These are phyloP conservation scores for Rhodotorula sp. DNA, from an alignment of 1,284 basidiomycete species.

Conservation along the genomic window DNA sequence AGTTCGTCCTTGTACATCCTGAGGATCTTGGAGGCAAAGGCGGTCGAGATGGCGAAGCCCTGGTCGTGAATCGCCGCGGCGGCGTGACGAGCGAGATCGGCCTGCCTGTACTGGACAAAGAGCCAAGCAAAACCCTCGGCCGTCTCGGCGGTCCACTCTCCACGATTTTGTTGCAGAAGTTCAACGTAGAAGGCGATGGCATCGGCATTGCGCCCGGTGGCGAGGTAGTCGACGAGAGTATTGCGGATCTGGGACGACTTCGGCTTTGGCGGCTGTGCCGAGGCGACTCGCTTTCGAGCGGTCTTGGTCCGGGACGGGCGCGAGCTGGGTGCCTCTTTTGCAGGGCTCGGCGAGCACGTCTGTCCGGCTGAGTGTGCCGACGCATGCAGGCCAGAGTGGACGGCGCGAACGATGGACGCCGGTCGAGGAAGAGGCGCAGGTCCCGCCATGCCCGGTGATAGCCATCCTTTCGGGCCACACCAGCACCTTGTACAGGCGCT, in stretches of 20 bases:
- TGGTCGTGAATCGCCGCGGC: constrained; percentile 4
- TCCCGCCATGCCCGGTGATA: too few relatives aligned
- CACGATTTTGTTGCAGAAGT: background rate
- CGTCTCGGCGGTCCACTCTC: background rate
- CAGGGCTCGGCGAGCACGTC: too few relatives aligned
- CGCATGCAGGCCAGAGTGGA: too few relatives aligned
- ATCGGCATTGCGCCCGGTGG: background rate
- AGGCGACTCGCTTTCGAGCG: background rate
- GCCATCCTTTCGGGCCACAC: background rate
- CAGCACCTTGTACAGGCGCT: background rate
- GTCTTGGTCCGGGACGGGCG: background rate
- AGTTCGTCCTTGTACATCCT: constrained; percentile 5
- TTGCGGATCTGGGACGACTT: background rate
- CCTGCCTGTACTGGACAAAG: constrained; percentile 30
- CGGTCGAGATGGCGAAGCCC: constrained; percentile 16
- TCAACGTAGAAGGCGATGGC: constrained; percentile 12
- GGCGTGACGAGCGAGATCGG: constrained; percentile 19
- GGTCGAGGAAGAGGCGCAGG: too few relatives aligned
- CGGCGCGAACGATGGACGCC: too few relatives aligned
- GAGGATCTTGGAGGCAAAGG: constrained; percentile 13
- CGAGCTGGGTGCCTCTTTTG: too few relatives aligned
- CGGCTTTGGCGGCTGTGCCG: too few relatives aligned
- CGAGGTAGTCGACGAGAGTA: constrained; percentile 17
- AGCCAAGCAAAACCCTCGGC: constrained; percentile 17
- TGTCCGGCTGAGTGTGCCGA: background rate